Evolutionary conservation across 495 filamentous ascomycete genomes (phyloP).

Genomic region (Aspergillus carlsbadensis): DNA sequence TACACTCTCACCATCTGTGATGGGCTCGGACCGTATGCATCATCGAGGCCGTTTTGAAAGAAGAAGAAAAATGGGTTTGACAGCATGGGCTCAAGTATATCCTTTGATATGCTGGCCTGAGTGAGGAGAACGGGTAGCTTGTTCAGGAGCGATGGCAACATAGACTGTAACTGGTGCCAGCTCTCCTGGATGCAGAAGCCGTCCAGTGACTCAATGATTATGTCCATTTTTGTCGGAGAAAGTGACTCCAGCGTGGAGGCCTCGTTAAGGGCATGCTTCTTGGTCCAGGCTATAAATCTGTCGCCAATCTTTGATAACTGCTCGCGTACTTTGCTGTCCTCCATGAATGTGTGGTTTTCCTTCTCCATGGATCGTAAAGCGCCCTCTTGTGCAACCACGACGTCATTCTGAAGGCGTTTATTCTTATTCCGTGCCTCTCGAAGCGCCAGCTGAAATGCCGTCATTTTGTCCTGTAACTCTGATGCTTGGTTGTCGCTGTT

Average conservation of each 20-base stretch:
- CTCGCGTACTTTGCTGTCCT: neutral
- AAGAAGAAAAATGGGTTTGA: slow-evolving; percentile 16
- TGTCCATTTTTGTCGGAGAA: neutral
- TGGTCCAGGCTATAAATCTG: slow-evolving; percentile 9
- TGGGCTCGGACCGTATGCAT: neutral
- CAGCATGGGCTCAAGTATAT: slow-evolving; percentile 6
- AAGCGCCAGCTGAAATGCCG: too few species aligned
- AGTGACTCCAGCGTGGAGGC: neutral
- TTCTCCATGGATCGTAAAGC: neutral
- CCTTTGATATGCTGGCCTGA: slow-evolving; percentile 9
- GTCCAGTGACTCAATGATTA: neutral
- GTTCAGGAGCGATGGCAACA: neutral
- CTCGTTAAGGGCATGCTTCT: neutral
- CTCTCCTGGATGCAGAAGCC: neutral
- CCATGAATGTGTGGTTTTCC: neutral
- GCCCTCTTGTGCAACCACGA: neutral
- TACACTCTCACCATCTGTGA: neutral
- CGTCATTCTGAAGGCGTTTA: too few species aligned
- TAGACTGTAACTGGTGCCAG: neutral
- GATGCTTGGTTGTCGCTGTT: too few species aligned
- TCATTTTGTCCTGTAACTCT: too few species aligned
- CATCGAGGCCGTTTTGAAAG: neutral
- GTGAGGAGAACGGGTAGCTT: slow-evolving; percentile 5
- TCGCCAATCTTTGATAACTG: slow-evolving; percentile 4
- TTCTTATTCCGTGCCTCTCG: too few species aligned